Percentiles rank a stretch among this genome's conserved stretches.
Conservation (phyloP, 1,284 basidiomycete genomes). For the Athelia sp. region DNA sequence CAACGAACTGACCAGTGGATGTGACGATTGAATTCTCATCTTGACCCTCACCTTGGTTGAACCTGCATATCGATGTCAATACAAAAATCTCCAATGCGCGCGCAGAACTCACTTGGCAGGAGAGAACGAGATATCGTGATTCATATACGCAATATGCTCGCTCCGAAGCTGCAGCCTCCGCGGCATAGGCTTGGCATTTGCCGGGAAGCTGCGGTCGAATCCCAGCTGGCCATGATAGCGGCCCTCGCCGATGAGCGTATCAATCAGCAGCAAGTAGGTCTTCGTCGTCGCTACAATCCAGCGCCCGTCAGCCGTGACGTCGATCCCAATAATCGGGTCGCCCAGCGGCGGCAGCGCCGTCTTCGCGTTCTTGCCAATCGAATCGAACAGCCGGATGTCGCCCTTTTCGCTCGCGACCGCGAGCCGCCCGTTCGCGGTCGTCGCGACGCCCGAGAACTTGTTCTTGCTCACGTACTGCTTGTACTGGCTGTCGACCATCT, state of each 20-base stretch:
- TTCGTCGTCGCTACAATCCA: conserved; percentile 97
- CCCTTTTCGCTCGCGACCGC: conserved; percentile 97
- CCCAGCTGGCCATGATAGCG: conserved; percentile 84
- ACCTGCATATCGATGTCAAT: conserved; percentile 44
- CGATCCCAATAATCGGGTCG: conserved; percentile 92
- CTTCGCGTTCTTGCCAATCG: conserved; percentile 98
- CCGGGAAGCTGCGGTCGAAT: conserved; percentile 96
- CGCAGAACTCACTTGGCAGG: conserved; percentile 69
- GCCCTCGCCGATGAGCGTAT: conserved; percentile 92
- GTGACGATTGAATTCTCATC: conserved; percentile 96
- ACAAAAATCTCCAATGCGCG: conserved; percentile 1
- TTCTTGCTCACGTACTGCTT: conserved; percentile 97
- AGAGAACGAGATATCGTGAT: conserved; percentile 82
- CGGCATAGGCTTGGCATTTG: conserved; percentile 89
- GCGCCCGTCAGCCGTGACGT: conserved; percentile 91
- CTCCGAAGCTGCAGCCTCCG: conserved; percentile 84
- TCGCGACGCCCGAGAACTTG: conserved; percentile 91
- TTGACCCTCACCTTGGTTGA: conserved; percentile 85
- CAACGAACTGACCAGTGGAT: conserved; percentile 89
- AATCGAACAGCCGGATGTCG: conserved; percentile 93
- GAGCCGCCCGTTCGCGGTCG: conserved; percentile 83
- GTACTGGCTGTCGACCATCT: conserved; percentile 92
- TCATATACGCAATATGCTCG: conserved; percentile 96
- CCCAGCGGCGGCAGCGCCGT: conserved; percentile 95
- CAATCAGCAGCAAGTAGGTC: conserved; percentile 92